These are phyloP conservation scores for Westerdykella sp. DNA, from an alignment of 2,329 filamentous ascomycete species.

Conservation along the genomic window DNA sequence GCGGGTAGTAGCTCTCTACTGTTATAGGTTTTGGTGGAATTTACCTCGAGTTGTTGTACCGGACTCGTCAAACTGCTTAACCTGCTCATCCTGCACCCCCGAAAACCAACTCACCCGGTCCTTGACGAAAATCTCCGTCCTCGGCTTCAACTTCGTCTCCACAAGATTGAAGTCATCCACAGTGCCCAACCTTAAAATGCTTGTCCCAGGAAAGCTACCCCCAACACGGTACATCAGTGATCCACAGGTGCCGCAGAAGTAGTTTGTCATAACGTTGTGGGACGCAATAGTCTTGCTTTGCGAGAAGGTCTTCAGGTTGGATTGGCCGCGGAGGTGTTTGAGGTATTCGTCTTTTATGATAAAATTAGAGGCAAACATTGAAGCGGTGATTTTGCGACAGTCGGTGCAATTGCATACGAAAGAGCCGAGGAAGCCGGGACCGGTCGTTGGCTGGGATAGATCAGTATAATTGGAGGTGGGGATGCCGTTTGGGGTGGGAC, in stretches of 20 bases:
- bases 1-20: no score
- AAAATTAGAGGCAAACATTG: slow-evolving; percentile 57
- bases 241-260: slow-evolving; percentile 56
- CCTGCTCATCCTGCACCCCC: no score
- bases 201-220: slow-evolving; percentile 40
- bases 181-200: slow-evolving; percentile 52
- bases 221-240: slow-evolving; percentile 54
- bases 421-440: slow-evolving; percentile 42
- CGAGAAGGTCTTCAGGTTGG: slow-evolving; percentile 44
- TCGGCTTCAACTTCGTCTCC: slow-evolving; percentile 52
- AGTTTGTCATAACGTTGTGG: slow-evolving; percentile 52
- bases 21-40: no score
- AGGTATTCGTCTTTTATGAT: slow-evolving; percentile 43
- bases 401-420: slow-evolving; percentile 58
- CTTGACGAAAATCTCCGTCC: slow-evolving; percentile 35
- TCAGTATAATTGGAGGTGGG: no score
- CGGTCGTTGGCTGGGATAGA: slow-evolving; percentile 39
- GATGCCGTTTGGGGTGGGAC: not conserved
- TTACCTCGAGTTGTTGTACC: no score
- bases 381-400: slow-evolving; percentile 57
- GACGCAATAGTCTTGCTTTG: slow-evolving; percentile 39
- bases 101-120: no score
- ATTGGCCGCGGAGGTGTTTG: slow-evolving; percentile 46
- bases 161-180: slow-evolving; percentile 56
- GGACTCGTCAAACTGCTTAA: no score